Evolutionary conservation across 179 eudicot species (phyloP), one percentile per base, ranked within the genome.

Genomic region (Sideroxylon spinosum): DNA sequence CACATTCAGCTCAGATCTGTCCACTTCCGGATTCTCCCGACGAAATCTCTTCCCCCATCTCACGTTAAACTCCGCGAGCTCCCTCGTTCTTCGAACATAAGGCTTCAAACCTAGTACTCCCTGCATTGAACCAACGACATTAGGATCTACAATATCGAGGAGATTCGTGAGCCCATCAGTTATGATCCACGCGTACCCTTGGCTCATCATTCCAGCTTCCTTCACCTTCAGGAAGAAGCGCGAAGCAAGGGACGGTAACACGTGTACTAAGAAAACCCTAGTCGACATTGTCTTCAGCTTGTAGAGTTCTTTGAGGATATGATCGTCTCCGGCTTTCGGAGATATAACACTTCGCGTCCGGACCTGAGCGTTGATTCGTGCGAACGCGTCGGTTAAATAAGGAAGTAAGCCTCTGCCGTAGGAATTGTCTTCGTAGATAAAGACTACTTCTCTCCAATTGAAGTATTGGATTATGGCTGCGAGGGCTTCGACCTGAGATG

Each of bases 121-220:
- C 69, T 86, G 85, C 90, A 88, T 90, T n/a, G 88, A 84, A 20
- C 81, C 49, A 23, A 82, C 19, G 8, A 71, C 81, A 13, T 14
- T 55, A 28, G n/a, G 69, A 59, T 80, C 78, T 80, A 29, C 68
- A n/a, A n/a, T n/a, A n/a, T n/a, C n/a, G n/a, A n/a, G n/a, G n/a
- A n/a, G n/a, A n/a, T n/a, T n/a, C n/a, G n/a, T 73, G 57, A 88
- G 50, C 9, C 9, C 68, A 76, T 84, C 84, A 0, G 90, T 86
- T 7, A 75, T n/a, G n/a, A 91, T 87, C 97, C 97, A 92, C 2
- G 79, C 93, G 77, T 89, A 90, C 50, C 88, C 97, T n/a, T 74
- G 10, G 22, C 67, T 73, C 93, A 93, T 87, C 97, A 93, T 90
- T 28, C 82, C 90, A 26, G 78, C 81, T 80, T 86, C 65, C 73